Conservation (phyloP, 2,329 filamentous ascomycete species). For the Colletotrichum godetiae region DNA sequence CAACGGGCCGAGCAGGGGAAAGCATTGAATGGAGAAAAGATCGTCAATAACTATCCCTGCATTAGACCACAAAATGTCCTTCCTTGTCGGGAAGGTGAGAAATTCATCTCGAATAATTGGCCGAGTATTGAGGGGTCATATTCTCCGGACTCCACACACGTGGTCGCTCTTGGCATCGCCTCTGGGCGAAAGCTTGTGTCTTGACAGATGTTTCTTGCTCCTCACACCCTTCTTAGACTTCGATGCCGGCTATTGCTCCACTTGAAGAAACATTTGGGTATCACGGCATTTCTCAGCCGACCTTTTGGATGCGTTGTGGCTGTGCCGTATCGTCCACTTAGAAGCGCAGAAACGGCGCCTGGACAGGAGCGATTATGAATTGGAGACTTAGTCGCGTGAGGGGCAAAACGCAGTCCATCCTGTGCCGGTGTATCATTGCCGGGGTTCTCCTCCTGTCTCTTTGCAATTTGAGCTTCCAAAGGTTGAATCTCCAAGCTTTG, state of each 20-base stretch:
- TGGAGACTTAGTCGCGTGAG: no score
- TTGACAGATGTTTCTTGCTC: background rate
- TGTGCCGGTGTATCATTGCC: background rate
- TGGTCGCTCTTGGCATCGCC: slow-evolving; percentile 19
- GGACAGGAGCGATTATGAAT: background rate
- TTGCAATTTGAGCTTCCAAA: background rate
- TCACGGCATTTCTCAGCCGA: background rate
- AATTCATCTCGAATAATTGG: background rate
- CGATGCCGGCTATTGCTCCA: background rate
- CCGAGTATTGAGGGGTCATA: background rate
- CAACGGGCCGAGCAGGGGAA: background rate
- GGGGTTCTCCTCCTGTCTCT: background rate
- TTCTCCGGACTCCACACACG: slow-evolving; percentile 17
- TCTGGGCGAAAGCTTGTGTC: slow-evolving; percentile 28
- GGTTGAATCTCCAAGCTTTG: no score
- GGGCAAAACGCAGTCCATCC: background rate
- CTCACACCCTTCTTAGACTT: background rate
- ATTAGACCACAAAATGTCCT: background rate
- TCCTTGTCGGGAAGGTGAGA: slow-evolving; percentile 6
- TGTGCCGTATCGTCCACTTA: background rate
- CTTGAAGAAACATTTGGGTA: background rate
- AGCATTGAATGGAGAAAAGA: background rate
- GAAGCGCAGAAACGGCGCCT: background rate
- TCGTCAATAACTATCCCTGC: background rate
- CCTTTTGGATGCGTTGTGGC: background rate